Percentiles rank a stretch among this genome's conserved stretches.
Conservation (phyloP, 805 yeast genomes). For the Ogataea pignaliae region DNA sequence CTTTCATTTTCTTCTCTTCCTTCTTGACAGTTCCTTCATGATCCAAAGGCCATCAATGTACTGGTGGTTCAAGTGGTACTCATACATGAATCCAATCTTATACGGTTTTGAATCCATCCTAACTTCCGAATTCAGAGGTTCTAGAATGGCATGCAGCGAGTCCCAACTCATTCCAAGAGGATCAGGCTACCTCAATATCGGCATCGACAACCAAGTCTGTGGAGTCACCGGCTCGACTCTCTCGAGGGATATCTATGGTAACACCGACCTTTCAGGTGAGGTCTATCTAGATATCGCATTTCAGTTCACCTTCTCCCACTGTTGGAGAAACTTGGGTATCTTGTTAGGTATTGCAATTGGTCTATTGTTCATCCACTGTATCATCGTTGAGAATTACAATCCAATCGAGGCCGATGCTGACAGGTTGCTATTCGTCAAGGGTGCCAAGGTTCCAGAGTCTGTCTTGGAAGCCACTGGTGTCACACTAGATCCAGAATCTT, state of each 20-base stretch:
- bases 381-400: conserved; percentile 25
- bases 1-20: too few relatives aligned
- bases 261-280: conserved; percentile 46
- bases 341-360: conserved; percentile 37
- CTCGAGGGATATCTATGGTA: conserved; percentile 19
- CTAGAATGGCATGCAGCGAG: conserved; percentile 44
- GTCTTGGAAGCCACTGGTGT: too few relatives aligned
- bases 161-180: conserved; percentile 48
- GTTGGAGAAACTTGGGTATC: conserved; percentile 75
- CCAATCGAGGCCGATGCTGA: conserved; percentile 30
- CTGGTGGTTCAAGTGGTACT: conserved; percentile 59
- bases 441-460: conserved; percentile 21
- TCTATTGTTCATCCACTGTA: conserved; percentile 32
- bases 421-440: conserved; percentile 27
- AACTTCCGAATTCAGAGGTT: conserved; percentile 50
- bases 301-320: conserved; percentile 48
- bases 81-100: conserved; percentile 42
- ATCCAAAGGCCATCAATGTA: conserved; percentile 55
- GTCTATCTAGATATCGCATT: conserved; percentile 41
- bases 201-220: conserved; percentile 42
- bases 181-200: conserved; percentile 41
- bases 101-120: conserved; percentile 50
- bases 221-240: conserved; percentile 43
- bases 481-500: too few relatives aligned
- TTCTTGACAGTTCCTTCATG: conserved; percentile 46